These are phyloP conservation scores for Verticillium albo-atrum DNA, from an alignment of 2,329 filamentous ascomycete genomes.

Conservation along the genomic window DNA sequence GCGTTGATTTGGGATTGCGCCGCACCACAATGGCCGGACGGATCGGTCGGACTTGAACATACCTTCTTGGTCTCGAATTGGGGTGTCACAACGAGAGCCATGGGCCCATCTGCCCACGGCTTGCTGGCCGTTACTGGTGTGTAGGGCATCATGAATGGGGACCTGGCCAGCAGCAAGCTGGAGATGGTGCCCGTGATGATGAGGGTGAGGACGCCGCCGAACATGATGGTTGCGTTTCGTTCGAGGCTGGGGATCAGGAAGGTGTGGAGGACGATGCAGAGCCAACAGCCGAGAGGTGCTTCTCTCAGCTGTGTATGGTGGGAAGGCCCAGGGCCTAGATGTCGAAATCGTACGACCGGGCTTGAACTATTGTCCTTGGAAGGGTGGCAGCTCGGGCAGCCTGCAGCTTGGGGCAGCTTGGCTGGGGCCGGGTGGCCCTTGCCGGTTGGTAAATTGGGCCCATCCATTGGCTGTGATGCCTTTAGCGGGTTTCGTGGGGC, in stretches of 20 bases:
- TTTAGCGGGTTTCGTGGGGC: neutral
- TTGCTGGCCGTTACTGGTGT: slow-evolving; percentile 23
- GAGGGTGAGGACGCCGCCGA: slow-evolving; percentile 17
- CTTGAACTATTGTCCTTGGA: neutral
- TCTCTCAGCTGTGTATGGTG: neutral
- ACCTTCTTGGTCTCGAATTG: slow-evolving; percentile 49
- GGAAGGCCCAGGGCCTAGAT: neutral
- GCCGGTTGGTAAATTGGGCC: neutral
- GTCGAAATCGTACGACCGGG: neutral
- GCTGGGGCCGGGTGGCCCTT: neutral
- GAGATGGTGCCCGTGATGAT: slow-evolving; percentile 22
- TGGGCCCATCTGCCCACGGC: slow-evolving; percentile 50
- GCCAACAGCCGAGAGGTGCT: neutral
- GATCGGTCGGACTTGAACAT: neutral
- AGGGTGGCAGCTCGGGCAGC: neutral
- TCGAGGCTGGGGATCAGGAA: slow-evolving; percentile 11
- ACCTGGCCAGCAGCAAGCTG: slow-evolving; percentile 26
- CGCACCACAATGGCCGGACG: neutral
- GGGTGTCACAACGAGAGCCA: slow-evolving; percentile 50
- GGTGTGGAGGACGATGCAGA: neutral
- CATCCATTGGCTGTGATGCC: neutral
- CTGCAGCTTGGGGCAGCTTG: neutral
- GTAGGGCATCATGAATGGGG: slow-evolving; percentile 28
- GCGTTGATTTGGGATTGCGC: neutral
- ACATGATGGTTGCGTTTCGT: slow-evolving; percentile 8